These are phyloP conservation scores for Alnus rubra DNA, from an alignment of 306 rosid species.

Conservation along the genomic window DNA sequence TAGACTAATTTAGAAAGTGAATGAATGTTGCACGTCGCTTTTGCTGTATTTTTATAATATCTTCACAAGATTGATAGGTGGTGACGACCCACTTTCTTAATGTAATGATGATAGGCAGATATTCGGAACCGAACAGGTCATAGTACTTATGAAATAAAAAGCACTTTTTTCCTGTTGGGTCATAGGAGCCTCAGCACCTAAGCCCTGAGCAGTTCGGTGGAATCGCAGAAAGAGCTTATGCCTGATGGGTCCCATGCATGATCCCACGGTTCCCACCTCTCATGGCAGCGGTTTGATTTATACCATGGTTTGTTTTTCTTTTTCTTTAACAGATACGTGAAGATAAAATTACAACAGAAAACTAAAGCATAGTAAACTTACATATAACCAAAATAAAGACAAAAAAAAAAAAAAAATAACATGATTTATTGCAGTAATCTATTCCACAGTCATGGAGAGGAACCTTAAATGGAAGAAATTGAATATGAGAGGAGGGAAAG, in stretches of 20 bases:
- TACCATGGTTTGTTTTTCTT: no score
- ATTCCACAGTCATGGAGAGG: no score
- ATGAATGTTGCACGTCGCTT: not conserved
- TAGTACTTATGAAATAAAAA: slow-evolving; percentile 11
- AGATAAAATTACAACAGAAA: no score
- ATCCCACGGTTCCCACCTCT: not conserved
- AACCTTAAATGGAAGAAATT: no score
- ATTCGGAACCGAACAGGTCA: slow-evolving; percentile 25
- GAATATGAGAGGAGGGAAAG: no score
- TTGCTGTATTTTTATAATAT: not conserved
- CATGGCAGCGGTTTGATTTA: not conserved
- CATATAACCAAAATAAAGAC: no score
- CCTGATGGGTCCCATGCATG: not conserved
- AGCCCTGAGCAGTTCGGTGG: not conserved
- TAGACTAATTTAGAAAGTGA: not conserved
- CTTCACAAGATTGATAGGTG: not conserved
- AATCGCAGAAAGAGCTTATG: not conserved
- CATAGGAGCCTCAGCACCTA: slow-evolving; percentile 22
- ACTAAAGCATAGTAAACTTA: no score
- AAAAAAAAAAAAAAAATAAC: no score
- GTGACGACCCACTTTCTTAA: slow-evolving; percentile 42
- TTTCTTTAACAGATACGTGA: no score
- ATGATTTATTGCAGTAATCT: no score
- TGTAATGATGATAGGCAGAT: slow-evolving; percentile 35
- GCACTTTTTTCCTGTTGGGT: slow-evolving; percentile 21